Evolutionary conservation across 2,329 filamentous ascomycete genomes (phyloP).

Genomic region (Seiridium unicorne): DNA sequence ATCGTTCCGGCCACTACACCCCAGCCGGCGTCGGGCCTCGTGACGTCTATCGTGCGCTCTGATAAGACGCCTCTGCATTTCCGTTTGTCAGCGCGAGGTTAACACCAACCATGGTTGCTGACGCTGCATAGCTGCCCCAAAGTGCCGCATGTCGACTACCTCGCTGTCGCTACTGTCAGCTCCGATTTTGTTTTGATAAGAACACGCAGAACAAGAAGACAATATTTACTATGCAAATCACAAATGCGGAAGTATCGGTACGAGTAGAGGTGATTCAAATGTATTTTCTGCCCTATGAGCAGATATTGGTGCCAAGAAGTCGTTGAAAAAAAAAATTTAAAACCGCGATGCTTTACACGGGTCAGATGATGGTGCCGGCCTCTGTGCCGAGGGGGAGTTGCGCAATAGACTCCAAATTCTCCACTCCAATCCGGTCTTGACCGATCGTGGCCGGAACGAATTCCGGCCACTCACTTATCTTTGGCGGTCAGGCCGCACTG

Average conservation of each 20-base stretch:
- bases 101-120: background rate
- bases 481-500: background rate
- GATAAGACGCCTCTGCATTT: background rate
- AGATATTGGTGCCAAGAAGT: background rate
- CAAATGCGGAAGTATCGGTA: too few relatives aligned
- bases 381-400: conserved; percentile 2
- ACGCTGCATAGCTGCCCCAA: background rate
- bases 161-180: background rate
- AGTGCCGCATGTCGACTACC: background rate
- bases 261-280: background rate
- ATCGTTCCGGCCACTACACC: conserved; percentile 28
- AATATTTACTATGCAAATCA: too few relatives aligned
- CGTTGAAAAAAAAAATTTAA: background rate
- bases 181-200: too few relatives aligned
- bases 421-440: conserved; percentile 3
- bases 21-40: conserved; percentile 1
- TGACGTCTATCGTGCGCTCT: background rate
- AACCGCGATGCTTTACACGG: background rate
- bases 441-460: conserved; percentile 2
- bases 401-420: conserved; percentile 1
- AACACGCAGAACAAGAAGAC: too few relatives aligned
- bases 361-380: conserved; percentile 5
- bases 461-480: conserved; percentile 5
- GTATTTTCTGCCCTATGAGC: background rate
- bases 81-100: background rate